Evolutionary conservation across 495 filamentous ascomycete genomes (phyloP).

Genomic region (Podospora pseudopauciseta): DNA sequence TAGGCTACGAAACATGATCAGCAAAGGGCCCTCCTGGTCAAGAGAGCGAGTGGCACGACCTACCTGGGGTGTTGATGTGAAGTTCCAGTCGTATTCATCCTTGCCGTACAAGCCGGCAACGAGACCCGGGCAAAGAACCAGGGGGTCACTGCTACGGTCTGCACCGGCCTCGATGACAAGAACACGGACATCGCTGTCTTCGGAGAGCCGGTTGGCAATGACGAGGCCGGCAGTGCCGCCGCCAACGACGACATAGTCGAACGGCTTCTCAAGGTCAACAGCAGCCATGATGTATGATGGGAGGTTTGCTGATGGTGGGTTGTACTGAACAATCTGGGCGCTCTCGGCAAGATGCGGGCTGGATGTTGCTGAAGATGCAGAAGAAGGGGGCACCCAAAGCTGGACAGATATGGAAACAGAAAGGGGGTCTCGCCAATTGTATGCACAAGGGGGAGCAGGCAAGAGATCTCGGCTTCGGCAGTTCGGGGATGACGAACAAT

Average conservation of each 20-base stretch:
- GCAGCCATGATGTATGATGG: conserved; percentile 6
- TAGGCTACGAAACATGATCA: conserved; percentile 22
- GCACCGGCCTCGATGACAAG: conserved; percentile 56
- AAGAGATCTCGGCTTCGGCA: not conserved
- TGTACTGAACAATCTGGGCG: not conserved
- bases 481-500: not conserved
- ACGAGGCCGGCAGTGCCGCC: conserved; percentile 88
- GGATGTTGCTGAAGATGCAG: not conserved
- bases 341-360: not conserved
- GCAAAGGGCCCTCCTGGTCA: not conserved
- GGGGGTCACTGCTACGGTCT: conserved; percentile 44
- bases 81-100: conserved; percentile 54
- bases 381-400: not conserved
- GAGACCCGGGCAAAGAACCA: conserved; percentile 46
- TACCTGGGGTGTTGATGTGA: conserved; percentile 49
- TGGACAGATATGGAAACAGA: not conserved
- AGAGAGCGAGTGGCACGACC: conserved; percentile 4
- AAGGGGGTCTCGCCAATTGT: not conserved
- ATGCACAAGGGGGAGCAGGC: not conserved
- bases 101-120: conserved; percentile 45
- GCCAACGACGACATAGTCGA: conserved; percentile 83
- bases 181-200: conserved; percentile 40
- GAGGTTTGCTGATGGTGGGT: not conserved
- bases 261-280: conserved; percentile 33
- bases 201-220: conserved; percentile 59